Base-by-base conservation (phyloP, 495 filamentous ascomycete species). In the Penicillium fimorum region DNA sequence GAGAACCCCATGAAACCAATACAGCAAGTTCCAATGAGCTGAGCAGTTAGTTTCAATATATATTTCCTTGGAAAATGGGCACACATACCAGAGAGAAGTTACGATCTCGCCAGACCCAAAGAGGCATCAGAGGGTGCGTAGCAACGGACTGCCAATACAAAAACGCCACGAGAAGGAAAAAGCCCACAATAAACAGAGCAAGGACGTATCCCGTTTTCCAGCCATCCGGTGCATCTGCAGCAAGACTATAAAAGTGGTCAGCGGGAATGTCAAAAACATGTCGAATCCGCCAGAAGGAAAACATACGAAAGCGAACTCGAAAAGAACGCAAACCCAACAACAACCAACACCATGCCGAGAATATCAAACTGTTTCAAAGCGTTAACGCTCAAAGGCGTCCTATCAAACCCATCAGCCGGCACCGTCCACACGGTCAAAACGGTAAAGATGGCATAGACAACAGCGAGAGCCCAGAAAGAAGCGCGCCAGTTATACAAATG, bases 401-500 rank as follows among this genome's bases (percentile, higher is more conserved):
- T 79, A 8, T 59, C 54, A 20, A 76, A 76, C 47, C 74, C 75
- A 53, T 86, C 82, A 5, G 73, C 65, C 7, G 88, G 89, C 46
- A 91, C 84, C 33, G 87, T 82, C 59, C 84, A 81, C n/a, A 84
- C 58, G 9, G 82, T 86, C 17, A 85, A 71, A 15, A 79, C 67
- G 0, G 84, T 83, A 56, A 87, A 76, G 17, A 79, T 71, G 17
- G 81, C 72, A 41, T 84, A 87, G 13, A 88, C 73, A 38, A 88
- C 80, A 20, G 85, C 80, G 4, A 88, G 75, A 5, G 83, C 73
- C 72, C 83, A 89, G 55, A 88, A 89, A 0, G 76, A 73, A 0
- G 84, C 84, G 17, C 87, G 75, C 87, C 86, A 90, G 58, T 72
- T 85, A 2, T 84, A 84, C 12, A 90, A 74, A 58, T 88, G 79